Base-by-base conservation (phyloP, 192 early-diverging fungal species). In the Phlyctochytrium arcticum region DNA sequence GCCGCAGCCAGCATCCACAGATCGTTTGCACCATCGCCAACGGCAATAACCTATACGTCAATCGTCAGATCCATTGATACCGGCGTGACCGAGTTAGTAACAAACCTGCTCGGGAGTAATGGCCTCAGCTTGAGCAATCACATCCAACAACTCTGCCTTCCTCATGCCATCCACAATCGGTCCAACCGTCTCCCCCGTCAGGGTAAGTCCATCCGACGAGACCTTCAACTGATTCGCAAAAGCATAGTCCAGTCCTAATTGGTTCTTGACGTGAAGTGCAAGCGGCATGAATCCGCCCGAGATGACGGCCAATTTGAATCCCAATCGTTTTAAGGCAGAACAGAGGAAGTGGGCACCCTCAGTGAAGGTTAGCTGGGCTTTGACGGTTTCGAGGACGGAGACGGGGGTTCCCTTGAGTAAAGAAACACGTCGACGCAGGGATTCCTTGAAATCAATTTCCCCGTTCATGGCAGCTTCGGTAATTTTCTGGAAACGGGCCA, bases 1-100 rank as follows among this genome's bases (percentile, higher is more conserved):
- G 94, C 89, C 54, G 90, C 92, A 24, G 80, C 89, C 39, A 99
- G 72, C 96, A 99, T 99, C 71, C 85, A 82, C 62, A 99, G 72
- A 73, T 99, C 96, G 65, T 99, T 99, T 26, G 96, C 96, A 29
- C 96, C 96, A 72, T 99, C 96, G 31, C 96, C 96, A 0, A 99
- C 90, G 9, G 96, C 96, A 67, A 96, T 90, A 21, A 99, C 92
- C 80, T 82, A 58, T n/a, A n/a, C n/a, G 6, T 26, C 47, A 39
- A 9, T 55, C 54, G 24, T 4, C 50, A 17, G 21, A 44, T 44
- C 42, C 0, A 21, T 44, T 44, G 21, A 44, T 44, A 12, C 56
- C 19, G 27, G 54, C 21, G 21, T 8, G 32, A 8, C 54, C 10
- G 10, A 10, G 10, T 17, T 17, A 29, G 32, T 4, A 12, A 54